Base-by-base conservation (phyloP, 2,329 filamentous ascomycete species). In the Onygenales sp. region DNA sequence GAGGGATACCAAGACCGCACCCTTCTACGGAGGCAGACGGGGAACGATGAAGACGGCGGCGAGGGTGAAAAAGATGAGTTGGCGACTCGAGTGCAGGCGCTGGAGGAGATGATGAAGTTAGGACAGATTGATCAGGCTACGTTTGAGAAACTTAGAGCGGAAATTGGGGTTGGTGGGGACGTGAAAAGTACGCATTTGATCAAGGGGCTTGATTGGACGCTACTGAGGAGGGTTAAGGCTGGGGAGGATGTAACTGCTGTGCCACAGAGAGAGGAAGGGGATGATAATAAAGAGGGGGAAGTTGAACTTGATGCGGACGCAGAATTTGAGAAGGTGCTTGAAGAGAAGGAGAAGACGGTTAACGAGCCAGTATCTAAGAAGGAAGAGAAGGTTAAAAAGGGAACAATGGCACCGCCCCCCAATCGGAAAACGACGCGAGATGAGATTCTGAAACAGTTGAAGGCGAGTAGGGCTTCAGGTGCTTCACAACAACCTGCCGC, bases 201-300 rank as follows among this genome's bases (percentile, higher is more conserved):
- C 47, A 97, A 96, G 66, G 93, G 93, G 0, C 72, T 98, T 49
- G 93, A 98, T 70, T 87, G 89, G 66, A 86, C 87, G 67, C 74
- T 97, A 10, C 73, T 77, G 58, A 61, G 66, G 58, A 63, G 71
- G 49, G 66, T 72, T 0, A 70, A 67, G 51, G 69, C 67, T n/a
- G 75, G 75, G 1, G 75, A 77, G 55, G 74, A 91, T 68, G 78
- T 89, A 27, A 66, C 69, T 51, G 56, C 53, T 53, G 54, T 61
- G 27, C 55, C 60, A 1, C 36, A 11, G 11, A n/a, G 13, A 4
- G 10, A 7, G 11, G 47, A 49, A 13, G 60, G 61, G 2, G 57
- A 62, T 2, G 63, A 68, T 8, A 63, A 71, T 7, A 61, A n/a
- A 2, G 57, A 59, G 5, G 67, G 68, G 45, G 61, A 61, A 4